These are phyloP conservation scores for Fragosphaeria purpurea DNA, from an alignment of 2,329 filamentous ascomycete species.

Conservation along the genomic window DNA sequence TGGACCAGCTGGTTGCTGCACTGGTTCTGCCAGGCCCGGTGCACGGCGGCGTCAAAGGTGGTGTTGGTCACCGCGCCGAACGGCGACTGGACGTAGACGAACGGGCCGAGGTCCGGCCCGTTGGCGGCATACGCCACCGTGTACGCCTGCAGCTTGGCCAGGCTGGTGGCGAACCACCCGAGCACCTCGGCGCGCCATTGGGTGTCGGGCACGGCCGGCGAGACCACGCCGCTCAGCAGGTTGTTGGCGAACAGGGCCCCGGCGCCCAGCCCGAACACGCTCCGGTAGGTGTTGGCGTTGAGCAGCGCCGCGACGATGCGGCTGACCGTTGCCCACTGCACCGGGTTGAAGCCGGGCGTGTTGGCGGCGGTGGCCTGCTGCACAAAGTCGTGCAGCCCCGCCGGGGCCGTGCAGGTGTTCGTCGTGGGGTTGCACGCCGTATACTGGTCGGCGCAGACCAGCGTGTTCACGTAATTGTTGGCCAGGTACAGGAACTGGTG, in stretches of 20 bases:
- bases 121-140: conserved; percentile 1
- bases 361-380: not conserved
- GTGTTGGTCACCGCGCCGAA: not conserved
- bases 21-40: conserved; percentile 1
- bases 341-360: conserved; percentile 1
- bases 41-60: not conserved
- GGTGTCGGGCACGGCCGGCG: not conserved
- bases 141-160: conserved; percentile 5
- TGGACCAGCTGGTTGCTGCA: conserved; percentile 4
- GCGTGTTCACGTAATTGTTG: not conserved
- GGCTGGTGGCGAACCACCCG: conserved; percentile 5
- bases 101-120: not conserved
- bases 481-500: not conserved
- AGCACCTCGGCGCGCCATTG: conserved; percentile 4
- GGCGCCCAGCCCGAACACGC: not conserved
- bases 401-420: not conserved
- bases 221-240: not conserved
- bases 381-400: not conserved
- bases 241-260: conserved; percentile 3
- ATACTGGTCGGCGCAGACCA: conserved; percentile 6
- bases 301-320: not conserved
- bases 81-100: not conserved
- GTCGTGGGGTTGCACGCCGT: not conserved
- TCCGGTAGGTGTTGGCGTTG: not conserved
- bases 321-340: not conserved